phyloP scores from a whole-genome alignment of 352 stramenopile species.

The Phytopythium kandeliae region DNA sequence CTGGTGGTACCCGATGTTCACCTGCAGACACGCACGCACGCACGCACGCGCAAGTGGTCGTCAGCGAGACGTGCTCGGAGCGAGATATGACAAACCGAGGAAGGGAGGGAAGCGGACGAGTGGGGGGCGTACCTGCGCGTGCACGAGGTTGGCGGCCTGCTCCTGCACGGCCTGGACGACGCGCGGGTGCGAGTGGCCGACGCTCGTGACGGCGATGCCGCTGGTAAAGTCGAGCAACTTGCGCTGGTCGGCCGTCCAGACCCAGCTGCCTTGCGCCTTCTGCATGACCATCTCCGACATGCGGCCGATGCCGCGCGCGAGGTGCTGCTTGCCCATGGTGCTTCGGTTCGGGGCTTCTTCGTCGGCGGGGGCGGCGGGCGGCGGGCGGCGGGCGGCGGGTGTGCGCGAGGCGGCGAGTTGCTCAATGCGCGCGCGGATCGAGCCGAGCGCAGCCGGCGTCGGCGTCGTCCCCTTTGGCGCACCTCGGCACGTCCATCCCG shows the following conservation, averaged over 20 bases:
- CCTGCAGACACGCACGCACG: slow-evolving; percentile 3
- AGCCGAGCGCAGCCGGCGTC: background rate
- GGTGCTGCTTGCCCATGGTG: slow-evolving; percentile 63
- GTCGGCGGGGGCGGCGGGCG: background rate
- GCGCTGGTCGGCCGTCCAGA: slow-evolving; percentile 78
- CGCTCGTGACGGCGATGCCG: slow-evolving; percentile 90
- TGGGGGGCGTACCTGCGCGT: slow-evolving; percentile 61
- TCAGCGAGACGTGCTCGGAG: background rate
- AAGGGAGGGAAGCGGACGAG: too few species aligned
- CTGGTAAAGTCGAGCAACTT: slow-evolving; percentile 92
- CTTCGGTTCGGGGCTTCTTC: background rate
- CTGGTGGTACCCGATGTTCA: slow-evolving; percentile 92
- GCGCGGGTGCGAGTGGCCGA: slow-evolving; percentile 91
- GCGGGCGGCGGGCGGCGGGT: slow-evolving; percentile 6
- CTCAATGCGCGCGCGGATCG: slow-evolving; percentile 10
- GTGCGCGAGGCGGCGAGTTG: slow-evolving; percentile 20
- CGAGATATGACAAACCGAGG: too few species aligned
- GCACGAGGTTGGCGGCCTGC: slow-evolving; percentile 85
- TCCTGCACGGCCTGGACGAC: slow-evolving; percentile 88
- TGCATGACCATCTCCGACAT: slow-evolving; percentile 84
- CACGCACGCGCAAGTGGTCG: background rate
- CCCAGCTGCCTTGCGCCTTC: slow-evolving; percentile 80
- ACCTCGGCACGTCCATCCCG: too few species aligned
- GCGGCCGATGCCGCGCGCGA: slow-evolving; percentile 71
- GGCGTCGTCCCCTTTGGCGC: too few species aligned